Evolutionary conservation across 1,284 basidiomycete genomes (phyloP).

Genomic region (Fistulinella cinereoalba): DNA sequence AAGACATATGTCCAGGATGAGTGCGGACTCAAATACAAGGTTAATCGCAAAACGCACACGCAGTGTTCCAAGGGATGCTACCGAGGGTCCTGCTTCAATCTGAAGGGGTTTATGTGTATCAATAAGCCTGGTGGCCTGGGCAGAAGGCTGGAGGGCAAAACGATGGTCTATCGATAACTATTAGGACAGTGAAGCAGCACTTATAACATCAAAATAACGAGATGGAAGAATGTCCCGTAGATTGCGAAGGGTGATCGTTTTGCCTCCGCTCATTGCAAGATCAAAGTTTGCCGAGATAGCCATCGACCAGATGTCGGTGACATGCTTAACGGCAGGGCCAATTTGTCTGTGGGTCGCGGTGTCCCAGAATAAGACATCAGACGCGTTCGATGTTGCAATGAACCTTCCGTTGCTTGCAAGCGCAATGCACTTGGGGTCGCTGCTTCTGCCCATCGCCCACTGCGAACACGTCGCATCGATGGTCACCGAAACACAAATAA

Average conservation of each 20-base stretch:
- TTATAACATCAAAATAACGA: neutral
- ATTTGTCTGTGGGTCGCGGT: neutral
- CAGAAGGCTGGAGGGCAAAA: no score
- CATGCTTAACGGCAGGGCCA: neutral
- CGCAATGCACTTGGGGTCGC: neutral
- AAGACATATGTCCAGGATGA: neutral
- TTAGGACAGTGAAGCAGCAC: no score
- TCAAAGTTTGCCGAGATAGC: constrained; percentile 4
- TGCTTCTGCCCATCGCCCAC: neutral
- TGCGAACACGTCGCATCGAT: neutral
- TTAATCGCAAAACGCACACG: neutral
- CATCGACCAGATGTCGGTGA: neutral
- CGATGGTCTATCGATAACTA: no score
- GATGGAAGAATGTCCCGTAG: constrained; percentile 5
- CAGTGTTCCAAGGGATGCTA: neutral
- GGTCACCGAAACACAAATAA: neutral
- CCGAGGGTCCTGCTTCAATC: no score
- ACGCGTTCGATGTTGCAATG: neutral
- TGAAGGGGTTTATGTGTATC: no score
- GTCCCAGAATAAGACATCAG: neutral
- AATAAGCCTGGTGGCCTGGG: no score
- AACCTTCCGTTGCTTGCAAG: neutral
- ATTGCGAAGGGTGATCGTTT: constrained; percentile 1
- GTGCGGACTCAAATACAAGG: neutral
- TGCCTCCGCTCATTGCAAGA: constrained; percentile 1